Evolutionary conservation across 2,329 filamentous ascomycete species (phyloP).

Genomic region (Botrytis elliptica): DNA sequence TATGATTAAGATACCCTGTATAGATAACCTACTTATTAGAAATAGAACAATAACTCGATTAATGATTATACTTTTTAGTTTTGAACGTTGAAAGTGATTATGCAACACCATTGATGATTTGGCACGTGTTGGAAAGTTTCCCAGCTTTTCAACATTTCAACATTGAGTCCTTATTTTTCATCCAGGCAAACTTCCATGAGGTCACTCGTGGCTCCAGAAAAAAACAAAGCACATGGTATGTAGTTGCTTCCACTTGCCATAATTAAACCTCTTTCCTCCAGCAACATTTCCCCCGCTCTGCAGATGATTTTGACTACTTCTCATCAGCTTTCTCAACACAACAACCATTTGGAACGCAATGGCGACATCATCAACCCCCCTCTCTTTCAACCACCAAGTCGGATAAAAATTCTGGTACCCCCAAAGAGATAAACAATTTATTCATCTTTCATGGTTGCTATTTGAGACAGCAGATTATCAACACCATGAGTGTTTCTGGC

Average conservation of each 20-base stretch:
- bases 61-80: neutral
- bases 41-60: neutral
- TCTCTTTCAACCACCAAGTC: no score
- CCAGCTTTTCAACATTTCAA: no score
- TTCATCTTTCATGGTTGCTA: no score
- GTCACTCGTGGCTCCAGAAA: no score
- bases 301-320: neutral
- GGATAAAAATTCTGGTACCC: no score
- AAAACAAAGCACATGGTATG: no score
- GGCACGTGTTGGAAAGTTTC: no score
- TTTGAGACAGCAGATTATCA: no score
- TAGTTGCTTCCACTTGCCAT: no score
- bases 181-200: no score
- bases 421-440: no score
- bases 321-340: neutral
- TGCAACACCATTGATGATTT: neutral
- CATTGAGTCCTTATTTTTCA: no score
- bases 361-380: neutral
- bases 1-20: conserved; percentile 13
- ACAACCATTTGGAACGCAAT: neutral
- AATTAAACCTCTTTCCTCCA: neutral
- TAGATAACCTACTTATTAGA: conserved; percentile 10
- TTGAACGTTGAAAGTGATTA: neutral
- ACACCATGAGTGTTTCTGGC: neutral
- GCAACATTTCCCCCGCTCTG: neutral